Evolutionary conservation across 2,329 filamentous ascomycete genomes (phyloP).

Genomic region (Botrytis paeoniae): DNA sequence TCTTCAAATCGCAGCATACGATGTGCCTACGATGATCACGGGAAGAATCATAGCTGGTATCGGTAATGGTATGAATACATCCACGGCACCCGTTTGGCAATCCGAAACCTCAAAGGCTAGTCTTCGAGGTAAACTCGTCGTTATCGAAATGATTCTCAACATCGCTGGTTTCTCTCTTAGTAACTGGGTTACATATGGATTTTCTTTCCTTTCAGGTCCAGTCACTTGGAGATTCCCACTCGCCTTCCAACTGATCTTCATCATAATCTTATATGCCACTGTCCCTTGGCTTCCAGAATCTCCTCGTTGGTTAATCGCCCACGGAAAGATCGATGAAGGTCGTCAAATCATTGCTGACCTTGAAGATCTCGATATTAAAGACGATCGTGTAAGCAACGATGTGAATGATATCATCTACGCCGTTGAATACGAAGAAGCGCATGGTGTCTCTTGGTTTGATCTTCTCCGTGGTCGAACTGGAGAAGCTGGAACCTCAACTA

Average conservation of each 20-base stretch:
- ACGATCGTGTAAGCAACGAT: constrained; percentile 54
- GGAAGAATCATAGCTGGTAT: constrained; percentile 73
- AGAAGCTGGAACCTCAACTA: constrained; percentile 37
- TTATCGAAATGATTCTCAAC: constrained; percentile 19
- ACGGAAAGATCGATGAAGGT: constrained; percentile 38
- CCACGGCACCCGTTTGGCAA: constrained; percentile 38
- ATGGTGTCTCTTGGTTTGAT: constrained; percentile 16
- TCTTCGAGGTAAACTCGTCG: constrained; percentile 21
- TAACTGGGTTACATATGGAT: constrained; percentile 21
- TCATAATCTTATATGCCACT: constrained; percentile 16
- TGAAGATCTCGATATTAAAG: constrained; percentile 41
- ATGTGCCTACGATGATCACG: constrained; percentile 54
- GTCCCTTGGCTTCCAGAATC: constrained; percentile 39
- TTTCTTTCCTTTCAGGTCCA: constrained; percentile 16
- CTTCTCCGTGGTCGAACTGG: constrained; percentile 14
- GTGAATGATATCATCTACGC: constrained; percentile 40
- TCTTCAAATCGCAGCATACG: constrained; percentile 40
- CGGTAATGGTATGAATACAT: constrained; percentile 63
- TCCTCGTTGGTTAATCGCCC: constrained; percentile 40
- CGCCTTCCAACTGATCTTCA: constrained; percentile 21
- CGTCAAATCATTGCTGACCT: constrained; percentile 37
- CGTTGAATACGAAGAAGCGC: constrained; percentile 13
- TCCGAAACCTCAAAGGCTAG: constrained; percentile 22
- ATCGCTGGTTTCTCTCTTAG: constrained; percentile 20
- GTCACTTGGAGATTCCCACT: constrained; percentile 22